A percentile compares a stretch with the other conserved stretches of the same genome.
Evolutionary conservation across 495 filamentous ascomycete species (phyloP).

Genomic region (Clavariopsis aquatica): DNA sequence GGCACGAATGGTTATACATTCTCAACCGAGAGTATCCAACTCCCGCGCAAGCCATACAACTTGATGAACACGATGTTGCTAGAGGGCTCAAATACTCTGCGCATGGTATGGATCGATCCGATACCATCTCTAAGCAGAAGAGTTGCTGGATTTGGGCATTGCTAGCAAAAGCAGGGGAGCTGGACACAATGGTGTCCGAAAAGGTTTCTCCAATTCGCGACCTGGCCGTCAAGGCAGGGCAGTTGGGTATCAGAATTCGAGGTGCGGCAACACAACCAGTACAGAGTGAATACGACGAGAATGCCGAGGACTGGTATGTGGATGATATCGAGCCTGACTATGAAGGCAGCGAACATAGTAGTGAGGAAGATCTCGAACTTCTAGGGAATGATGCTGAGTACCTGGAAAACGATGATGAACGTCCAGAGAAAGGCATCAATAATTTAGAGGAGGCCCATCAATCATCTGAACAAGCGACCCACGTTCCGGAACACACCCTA

Average conservation of each 20-base stretch:
- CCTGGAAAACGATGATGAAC: background rate
- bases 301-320: background rate
- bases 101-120: conserved; percentile 50
- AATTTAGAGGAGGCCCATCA: background rate
- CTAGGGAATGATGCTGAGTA: background rate
- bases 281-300: conserved; percentile 2
- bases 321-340: conserved; percentile 6
- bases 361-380: background rate
- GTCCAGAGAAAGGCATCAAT: background rate
- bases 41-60: conserved; percentile 66
- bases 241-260: conserved; percentile 35
- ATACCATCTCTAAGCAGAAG: conserved; percentile 50
- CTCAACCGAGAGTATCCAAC: conserved; percentile 60
- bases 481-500: background rate
- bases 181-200: conserved; percentile 58
- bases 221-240: conserved; percentile 60
- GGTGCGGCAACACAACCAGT: background rate
- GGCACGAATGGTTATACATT: conserved; percentile 54
- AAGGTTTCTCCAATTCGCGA: conserved; percentile 61
- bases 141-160: conserved; percentile 66
- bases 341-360: background rate
- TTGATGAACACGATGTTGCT: conserved; percentile 64
- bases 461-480: background rate
- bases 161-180: conserved; percentile 58
- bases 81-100: conserved; percentile 51